phyloP scores from a whole-genome alignment of 2,329 filamentous ascomycete genomes.

The Aspergillus sp. region DNA sequence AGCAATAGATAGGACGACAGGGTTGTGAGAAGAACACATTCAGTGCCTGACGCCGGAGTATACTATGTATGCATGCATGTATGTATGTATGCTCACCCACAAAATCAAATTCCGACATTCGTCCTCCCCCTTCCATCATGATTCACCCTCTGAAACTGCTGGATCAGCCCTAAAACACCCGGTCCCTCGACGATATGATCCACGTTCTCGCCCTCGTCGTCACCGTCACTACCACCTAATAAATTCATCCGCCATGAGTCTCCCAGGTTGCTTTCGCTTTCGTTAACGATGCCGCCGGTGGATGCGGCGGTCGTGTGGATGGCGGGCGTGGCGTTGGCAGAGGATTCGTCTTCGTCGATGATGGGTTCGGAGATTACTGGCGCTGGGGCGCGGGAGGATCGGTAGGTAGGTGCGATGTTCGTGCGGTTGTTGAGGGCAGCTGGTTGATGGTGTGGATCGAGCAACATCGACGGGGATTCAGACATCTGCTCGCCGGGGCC shows the following conservation, averaged over 20 bases:
- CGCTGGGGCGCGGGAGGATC: constrained; percentile 20
- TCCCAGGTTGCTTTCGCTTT: constrained; percentile 52
- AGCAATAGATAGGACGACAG: not conserved
- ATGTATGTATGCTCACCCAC: too few species aligned
- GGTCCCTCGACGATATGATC: constrained; percentile 41
- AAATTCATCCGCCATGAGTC: constrained; percentile 44
- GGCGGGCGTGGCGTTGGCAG: constrained; percentile 1
- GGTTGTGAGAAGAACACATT: constrained; percentile 14
- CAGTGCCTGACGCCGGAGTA: constrained; percentile 5
- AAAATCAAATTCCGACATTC: constrained; percentile 25
- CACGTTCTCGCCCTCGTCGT: constrained; percentile 42
- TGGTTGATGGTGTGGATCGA: constrained; percentile 42
- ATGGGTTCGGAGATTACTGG: constrained; percentile 21
- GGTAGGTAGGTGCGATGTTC: constrained; percentile 22
- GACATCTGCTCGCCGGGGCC: constrained; percentile 23
- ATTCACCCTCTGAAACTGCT: constrained; percentile 57
- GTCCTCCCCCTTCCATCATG: constrained; percentile 30
- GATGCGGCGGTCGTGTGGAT: constrained; percentile 20
- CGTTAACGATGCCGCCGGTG: constrained; percentile 27
- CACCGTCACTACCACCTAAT: constrained; percentile 29
- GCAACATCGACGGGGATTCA: constrained; percentile 36
- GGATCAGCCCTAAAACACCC: constrained; percentile 57
- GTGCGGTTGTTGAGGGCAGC: constrained; percentile 18
- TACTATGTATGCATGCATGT: too few species aligned
- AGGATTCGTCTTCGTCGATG: constrained; percentile 23